Evolutionary conservation across 768 basidiomycete genomes (phyloP).

Genomic region (Pleurotus sapidus): DNA sequence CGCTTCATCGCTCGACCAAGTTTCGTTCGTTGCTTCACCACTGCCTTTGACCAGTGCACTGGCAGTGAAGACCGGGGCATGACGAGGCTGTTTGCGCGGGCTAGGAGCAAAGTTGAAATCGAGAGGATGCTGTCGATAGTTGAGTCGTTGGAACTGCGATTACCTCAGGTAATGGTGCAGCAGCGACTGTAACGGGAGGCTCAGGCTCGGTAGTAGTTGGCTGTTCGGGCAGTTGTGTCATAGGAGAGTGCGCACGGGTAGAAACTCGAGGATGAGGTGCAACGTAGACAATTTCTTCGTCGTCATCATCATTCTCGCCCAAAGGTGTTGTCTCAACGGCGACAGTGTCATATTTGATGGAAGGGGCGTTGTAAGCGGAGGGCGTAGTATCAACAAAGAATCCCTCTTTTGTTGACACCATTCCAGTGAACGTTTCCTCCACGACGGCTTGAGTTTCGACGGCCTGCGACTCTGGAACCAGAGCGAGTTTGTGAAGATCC

Average conservation of each 20-base stretch:
- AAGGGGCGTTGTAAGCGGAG: not conserved
- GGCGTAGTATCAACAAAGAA: constrained; percentile 19
- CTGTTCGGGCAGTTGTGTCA: constrained; percentile 3
- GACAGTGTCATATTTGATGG: not conserved
- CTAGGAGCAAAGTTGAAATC: constrained; percentile 14
- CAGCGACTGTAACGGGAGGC: too few relatives aligned
- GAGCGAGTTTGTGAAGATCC: constrained; percentile 45
- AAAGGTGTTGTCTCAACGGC: constrained; percentile 1
- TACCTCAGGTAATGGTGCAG: not conserved
- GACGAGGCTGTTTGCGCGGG: constrained; percentile 10
- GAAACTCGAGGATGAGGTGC: constrained; percentile 63
- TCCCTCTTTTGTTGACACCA: constrained; percentile 16
- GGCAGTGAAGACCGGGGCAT: constrained; percentile 26
- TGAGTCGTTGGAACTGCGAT: not conserved
- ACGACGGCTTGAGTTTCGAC: not conserved
- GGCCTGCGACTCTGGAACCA: not conserved
- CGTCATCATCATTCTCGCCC: constrained; percentile 35
- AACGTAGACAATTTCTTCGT: constrained; percentile 75
- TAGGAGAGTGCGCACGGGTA: constrained; percentile 18
- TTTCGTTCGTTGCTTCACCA: constrained; percentile 17
- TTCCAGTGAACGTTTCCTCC: constrained; percentile 8
- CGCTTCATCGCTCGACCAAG: constrained; percentile 20
- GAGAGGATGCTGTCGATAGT: constrained; percentile 16
- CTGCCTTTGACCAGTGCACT: constrained; percentile 20
- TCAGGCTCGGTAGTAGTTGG: not conserved